These are phyloP conservation scores for Viola pubescens DNA, from an alignment of 441 rosid species.

Conservation along the genomic window DNA sequence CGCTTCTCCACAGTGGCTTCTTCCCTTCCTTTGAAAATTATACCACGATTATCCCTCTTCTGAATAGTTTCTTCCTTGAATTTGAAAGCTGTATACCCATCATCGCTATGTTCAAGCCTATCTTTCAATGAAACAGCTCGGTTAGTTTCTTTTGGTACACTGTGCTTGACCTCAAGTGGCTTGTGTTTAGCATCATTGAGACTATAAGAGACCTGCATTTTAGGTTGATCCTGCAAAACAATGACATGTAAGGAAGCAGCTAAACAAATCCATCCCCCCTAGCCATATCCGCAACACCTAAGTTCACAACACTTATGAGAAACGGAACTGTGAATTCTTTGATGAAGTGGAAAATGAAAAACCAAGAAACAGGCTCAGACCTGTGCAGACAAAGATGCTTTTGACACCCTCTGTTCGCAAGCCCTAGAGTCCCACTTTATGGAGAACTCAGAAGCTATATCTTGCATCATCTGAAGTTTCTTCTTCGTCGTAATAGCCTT, in stretches of 20 bases:
- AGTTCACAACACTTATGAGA: background rate
- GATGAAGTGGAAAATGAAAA: conserved; percentile 2
- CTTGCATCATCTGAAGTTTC: conserved; percentile 64
- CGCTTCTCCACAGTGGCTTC: conserved; percentile 28
- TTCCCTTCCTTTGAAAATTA: conserved; percentile 25
- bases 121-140: conserved; percentile 27
- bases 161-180: conserved; percentile 22
- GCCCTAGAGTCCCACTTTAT: conserved; percentile 60
- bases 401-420: conserved; percentile 44
- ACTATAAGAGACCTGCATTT: conserved; percentile 28
- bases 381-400: conserved; percentile 32
- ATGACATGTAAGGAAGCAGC: conserved; percentile 12
- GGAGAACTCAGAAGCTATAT: conserved; percentile 62
- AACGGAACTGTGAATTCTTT: background rate
- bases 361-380: conserved; percentile 27
- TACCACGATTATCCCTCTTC: conserved; percentile 29
- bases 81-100: conserved; percentile 20
- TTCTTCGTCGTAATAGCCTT: conserved; percentile 47
- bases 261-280: background rate
- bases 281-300: too few species aligned
- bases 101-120: conserved; percentile 20
- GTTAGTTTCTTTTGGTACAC: conserved; percentile 21
- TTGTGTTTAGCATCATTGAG: conserved; percentile 28
- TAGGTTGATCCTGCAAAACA: conserved; percentile 36
- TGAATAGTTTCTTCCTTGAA: conserved; percentile 29